Conservation (phyloP, 1,139 yeast genomes). For the Debaryomyces sp. region DNA sequence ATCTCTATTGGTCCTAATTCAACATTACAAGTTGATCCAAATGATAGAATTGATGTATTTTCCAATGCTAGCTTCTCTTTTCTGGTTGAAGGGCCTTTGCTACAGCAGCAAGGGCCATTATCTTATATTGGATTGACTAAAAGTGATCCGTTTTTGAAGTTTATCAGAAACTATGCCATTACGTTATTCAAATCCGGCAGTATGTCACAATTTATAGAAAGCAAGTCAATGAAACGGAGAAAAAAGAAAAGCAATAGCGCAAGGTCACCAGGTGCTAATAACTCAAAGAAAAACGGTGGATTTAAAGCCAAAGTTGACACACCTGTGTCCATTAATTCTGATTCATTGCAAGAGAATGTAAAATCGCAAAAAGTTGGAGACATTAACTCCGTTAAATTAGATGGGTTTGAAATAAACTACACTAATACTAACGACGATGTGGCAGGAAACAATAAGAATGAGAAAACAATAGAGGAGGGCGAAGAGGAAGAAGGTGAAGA, state of each 20-base stretch:
- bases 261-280: conserved; percentile 2
- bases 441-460: background rate
- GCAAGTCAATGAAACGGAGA: conserved; percentile 20
- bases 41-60: conserved; percentile 39
- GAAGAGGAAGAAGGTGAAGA: conserved; percentile 5
- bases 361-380: background rate
- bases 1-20: conserved; percentile 45
- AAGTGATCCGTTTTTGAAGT: conserved; percentile 44
- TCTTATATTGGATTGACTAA: conserved; percentile 48
- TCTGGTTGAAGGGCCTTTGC: conserved; percentile 38
- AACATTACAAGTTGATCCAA: conserved; percentile 35
- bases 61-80: conserved; percentile 42
- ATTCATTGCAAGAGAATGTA: background rate
- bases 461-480: background rate
- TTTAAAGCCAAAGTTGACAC: background rate
- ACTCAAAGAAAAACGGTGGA: background rate
- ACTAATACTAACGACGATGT: background rate
- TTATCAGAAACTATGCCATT: conserved; percentile 41
- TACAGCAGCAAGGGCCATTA: conserved; percentile 48
- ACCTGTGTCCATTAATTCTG: background rate
- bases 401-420: background rate
- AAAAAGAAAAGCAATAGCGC: conserved; percentile 5
- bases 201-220: conserved; percentile 34
- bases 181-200: conserved; percentile 39
- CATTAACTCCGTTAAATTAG: background rate